Base-by-base conservation (phyloP, 805 yeast genomes). In the Wickerhamiella cacticola region DNA sequence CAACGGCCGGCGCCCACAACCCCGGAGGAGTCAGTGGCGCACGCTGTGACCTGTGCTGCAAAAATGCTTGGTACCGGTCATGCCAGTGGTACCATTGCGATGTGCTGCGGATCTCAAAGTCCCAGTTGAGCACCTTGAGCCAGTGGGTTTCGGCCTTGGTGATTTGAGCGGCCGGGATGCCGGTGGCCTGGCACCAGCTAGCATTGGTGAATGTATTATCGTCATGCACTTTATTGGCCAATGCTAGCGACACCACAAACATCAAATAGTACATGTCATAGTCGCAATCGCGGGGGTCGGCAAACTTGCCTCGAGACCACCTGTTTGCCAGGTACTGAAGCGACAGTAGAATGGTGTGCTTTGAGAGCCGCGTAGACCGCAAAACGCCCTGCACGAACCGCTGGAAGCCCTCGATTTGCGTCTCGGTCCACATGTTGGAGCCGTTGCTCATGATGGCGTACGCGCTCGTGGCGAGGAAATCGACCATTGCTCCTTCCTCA, bases 141-240 rank as follows among this genome's bases (percentile, higher is more conserved):
- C 94, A 89, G 40, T 67, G 69, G 47, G 74, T 74, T 68, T 89
- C 98, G 52, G 76, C 67, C 15, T 61, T 58, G 58, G 88, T 86
- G 53, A 89, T 71, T 29, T 72, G 64, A 2, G 59, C 59, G 42
- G 84, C 70, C 5, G 75, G 65, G 53, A 89, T 72, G 16, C 94
- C 94, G 4, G 96, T 83, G n/a, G 96, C 97, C 52, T 86, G 87
- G 36, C 86, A 76, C 98, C 98, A 89, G 6, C 96, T 85, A 59
- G 79, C 80, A 67, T 89, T 89, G 52, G 95, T 86, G 62, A 89
- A 89, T 24, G 96, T 89, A 67, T 89, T 87, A 68, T 89, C 98
- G 66, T 89, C 97, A 62, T 88, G 86, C 63, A 86, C 85, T 67
- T 89, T 89, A 69, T 89, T 89, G 41, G 96, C 94, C 52, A 89